A percentile compares a stretch with the other conserved stretches of the same genome.
These are phyloP conservation scores for Globisporangium splendens DNA, from an alignment of 352 stramenopile species.

Conservation along the genomic window DNA sequence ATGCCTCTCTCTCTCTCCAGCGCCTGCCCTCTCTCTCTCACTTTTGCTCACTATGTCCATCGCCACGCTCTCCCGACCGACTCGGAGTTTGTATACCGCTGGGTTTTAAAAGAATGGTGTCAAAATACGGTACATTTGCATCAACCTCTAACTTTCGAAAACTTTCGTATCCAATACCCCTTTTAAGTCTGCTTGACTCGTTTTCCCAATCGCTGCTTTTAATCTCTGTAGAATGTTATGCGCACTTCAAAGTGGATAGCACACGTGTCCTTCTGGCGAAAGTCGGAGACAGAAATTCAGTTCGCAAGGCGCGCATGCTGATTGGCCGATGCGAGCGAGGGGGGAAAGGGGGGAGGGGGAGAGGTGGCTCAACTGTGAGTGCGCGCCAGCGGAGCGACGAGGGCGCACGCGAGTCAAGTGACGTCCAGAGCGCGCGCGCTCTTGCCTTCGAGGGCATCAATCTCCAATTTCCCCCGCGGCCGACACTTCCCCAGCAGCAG, in stretches of 20 bases:
- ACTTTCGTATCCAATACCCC: background rate
- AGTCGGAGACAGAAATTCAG: slow-evolving; percentile 14
- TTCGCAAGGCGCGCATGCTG: slow-evolving; percentile 6
- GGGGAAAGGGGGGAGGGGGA: slow-evolving; percentile 10
- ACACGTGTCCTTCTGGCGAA: slow-evolving; percentile 1
- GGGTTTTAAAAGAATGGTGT: background rate
- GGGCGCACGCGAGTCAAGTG: slow-evolving; percentile 7
- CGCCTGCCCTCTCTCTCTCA: slow-evolving; percentile 1
- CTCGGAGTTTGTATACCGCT: background rate
- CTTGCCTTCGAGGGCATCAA: slow-evolving; percentile 30
- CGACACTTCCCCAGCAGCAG: slow-evolving; percentile 14
- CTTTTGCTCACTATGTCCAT: slow-evolving; percentile 4
- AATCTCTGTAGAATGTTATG: slow-evolving; percentile 3
- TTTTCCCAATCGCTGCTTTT: background rate
- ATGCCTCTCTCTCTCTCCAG: no score
- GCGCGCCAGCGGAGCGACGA: slow-evolving; percentile 2
- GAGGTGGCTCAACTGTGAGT: slow-evolving; percentile 6
- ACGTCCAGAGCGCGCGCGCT: slow-evolving; percentile 16
- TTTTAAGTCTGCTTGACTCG: background rate
- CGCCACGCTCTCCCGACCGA: background rate
- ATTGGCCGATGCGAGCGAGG: slow-evolving; percentile 5
- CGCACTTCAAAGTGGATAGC: background rate
- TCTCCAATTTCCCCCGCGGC: slow-evolving; percentile 43
- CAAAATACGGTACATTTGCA: background rate
- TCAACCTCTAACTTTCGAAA: background rate